Percentiles rank a stretch among this genome's conserved stretches.
These are phyloP conservation scores for Yamadazyma triangularis DNA, from an alignment of 1,139 yeast species.

Conservation along the genomic window DNA sequence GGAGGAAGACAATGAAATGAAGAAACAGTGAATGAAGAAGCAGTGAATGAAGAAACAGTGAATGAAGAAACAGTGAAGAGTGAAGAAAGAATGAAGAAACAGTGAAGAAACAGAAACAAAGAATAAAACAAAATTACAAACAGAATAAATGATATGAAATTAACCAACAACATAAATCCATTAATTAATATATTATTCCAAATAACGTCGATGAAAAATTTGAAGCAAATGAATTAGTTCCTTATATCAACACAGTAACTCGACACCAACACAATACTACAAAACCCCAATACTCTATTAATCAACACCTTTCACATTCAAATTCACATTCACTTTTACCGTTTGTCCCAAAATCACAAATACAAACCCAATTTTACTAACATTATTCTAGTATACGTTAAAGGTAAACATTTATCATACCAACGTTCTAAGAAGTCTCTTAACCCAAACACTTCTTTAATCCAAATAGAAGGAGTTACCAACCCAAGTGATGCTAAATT, in stretches of 20 bases:
- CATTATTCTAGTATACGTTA: constrained; percentile 79
- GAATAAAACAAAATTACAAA: neutral
- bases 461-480: constrained; percentile 94
- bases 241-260: neutral
- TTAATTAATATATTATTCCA: too few species aligned
- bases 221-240: too few species aligned
- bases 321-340: too few species aligned
- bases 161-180: neutral
- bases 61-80: neutral
- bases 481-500: constrained; percentile 92
- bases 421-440: constrained; percentile 98
- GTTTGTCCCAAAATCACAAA: neutral
- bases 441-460: constrained; percentile 97
- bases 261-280: too few species aligned
- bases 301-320: neutral
- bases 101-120: constrained; percentile 1
- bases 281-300: too few species aligned
- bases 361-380: constrained; percentile 25
- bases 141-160: neutral
- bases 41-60: neutral
- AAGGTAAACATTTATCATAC: constrained; percentile 99
- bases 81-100: neutral
- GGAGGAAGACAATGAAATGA: neutral
- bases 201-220: too few species aligned
- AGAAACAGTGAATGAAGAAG: neutral